A percentile compares a stretch with the other conserved stretches of the same genome.
Evolutionary conservation across 2,329 filamentous ascomycete species (phyloP).

Genomic region (Tolypocladium tropicale): DNA sequence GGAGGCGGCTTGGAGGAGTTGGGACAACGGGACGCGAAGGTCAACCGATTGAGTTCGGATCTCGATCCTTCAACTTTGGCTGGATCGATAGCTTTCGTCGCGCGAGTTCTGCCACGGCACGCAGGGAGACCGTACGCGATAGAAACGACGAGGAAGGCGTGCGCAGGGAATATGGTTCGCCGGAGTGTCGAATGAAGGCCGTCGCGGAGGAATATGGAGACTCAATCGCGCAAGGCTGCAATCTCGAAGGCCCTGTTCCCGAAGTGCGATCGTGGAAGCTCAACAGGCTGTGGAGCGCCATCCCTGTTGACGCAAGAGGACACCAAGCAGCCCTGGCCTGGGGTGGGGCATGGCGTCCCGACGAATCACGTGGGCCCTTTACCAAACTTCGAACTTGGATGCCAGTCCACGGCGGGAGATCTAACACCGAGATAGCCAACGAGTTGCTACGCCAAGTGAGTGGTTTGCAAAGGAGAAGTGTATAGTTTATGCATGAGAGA

Average conservation of each 20-base stretch:
- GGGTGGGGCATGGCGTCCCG: conserved; percentile 21
- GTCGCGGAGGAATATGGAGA: background rate
- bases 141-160: background rate
- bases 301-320: conserved; percentile 1
- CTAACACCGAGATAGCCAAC: background rate
- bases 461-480: too few relatives aligned
- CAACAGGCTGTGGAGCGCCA: background rate
- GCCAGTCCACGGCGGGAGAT: background rate
- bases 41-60: background rate
- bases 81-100: background rate
- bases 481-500: background rate
- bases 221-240: background rate
- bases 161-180: background rate
- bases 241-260: conserved; percentile 1
- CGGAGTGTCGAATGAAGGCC: background rate
- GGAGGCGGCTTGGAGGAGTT: background rate
- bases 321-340: background rate
- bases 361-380: conserved; percentile 4
- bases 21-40: background rate
- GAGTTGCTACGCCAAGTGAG: background rate
- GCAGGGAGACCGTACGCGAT: background rate
- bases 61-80: background rate
- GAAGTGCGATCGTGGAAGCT: conserved; percentile 1
- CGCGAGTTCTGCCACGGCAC: background rate
- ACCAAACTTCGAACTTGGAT: background rate